Conservation (phyloP, 2,329 filamentous ascomycete genomes). For the Colletotrichum aenigma region DNA sequence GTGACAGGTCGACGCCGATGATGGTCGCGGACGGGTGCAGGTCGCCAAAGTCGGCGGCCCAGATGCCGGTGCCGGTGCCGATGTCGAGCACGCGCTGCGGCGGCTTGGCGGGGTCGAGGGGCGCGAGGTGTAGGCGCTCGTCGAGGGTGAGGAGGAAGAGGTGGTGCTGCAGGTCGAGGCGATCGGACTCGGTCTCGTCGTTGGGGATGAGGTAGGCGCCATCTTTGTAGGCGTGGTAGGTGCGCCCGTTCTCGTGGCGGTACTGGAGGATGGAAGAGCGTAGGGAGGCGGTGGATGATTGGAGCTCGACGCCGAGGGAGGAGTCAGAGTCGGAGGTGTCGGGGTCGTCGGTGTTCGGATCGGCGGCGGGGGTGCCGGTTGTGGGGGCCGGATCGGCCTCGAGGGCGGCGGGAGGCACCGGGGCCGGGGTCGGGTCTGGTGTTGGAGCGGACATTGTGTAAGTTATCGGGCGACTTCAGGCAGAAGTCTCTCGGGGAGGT, state of each 20-base stretch:
- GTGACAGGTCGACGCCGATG: slow-evolving; percentile 61
- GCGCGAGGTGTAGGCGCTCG: slow-evolving; percentile 31
- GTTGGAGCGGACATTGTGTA: background rate
- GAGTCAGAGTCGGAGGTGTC: slow-evolving; percentile 2
- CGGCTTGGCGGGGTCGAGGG: slow-evolving; percentile 24
- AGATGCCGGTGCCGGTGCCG: slow-evolving; percentile 52
- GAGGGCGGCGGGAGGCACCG: background rate
- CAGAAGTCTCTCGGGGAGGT: background rate
- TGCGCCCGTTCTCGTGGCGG: slow-evolving; percentile 41
- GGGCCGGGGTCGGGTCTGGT: background rate
- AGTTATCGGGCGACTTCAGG: background rate
- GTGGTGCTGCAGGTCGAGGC: slow-evolving; percentile 41
- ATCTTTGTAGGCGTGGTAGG: slow-evolving; percentile 36
- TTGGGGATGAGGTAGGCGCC: slow-evolving; percentile 14
- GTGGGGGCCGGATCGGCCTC: background rate
- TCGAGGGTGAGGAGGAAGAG: slow-evolving; percentile 35
- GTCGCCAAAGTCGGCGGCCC: slow-evolving; percentile 51
- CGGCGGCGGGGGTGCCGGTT: background rate
- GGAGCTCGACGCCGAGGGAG: background rate
- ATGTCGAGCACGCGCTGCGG: slow-evolving; percentile 43
- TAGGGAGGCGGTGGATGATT: slow-evolving; percentile 33
- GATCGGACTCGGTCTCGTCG: slow-evolving; percentile 33
- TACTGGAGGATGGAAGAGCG: slow-evolving; percentile 39
- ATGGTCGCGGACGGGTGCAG: slow-evolving; percentile 49
- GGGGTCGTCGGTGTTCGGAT: background rate